phyloP scores from a whole-genome alignment of 192 early-diverging fungal species.

The Linnemannia exigua region DNA sequence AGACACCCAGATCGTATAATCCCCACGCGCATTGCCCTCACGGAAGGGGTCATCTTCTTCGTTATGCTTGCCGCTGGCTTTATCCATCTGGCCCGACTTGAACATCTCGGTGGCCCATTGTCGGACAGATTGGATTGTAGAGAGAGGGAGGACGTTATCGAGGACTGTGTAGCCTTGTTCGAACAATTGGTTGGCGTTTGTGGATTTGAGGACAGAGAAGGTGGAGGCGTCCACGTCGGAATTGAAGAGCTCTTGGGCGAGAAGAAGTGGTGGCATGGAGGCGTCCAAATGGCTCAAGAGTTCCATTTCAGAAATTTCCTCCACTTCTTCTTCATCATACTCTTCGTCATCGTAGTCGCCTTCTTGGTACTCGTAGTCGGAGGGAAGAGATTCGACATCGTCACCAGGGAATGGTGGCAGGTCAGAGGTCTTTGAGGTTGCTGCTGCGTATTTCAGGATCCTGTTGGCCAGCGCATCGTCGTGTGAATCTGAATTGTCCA shows the following conservation, averaged over 20 bases:
- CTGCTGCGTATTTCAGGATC: conserved; percentile 52
- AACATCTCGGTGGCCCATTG: conserved; percentile 54
- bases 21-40: conserved; percentile 67
- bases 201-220: conserved; percentile 51
- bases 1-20: conserved; percentile 62
- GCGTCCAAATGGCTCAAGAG: conserved; percentile 59
- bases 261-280: conserved; percentile 53
- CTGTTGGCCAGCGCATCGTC: conserved; percentile 52
- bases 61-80: conserved; percentile 53
- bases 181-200: conserved; percentile 59
- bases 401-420: conserved; percentile 64
- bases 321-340: conserved; percentile 62
- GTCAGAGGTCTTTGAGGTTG: conserved; percentile 25
- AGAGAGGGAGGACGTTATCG: conserved; percentile 54
- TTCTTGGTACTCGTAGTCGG: conserved; percentile 66
- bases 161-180: conserved; percentile 57
- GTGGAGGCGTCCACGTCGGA: conserved; percentile 53
- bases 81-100: conserved; percentile 55
- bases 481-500: conserved; percentile 40
- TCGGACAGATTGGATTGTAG: conserved; percentile 48
- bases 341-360: conserved; percentile 59
- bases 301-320: conserved; percentile 67
- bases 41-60: conserved; percentile 61
- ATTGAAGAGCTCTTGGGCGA: conserved; percentile 63
- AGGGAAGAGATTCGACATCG: conserved; percentile 64